A percentile compares a stretch with the other conserved stretches of the same genome.
Conservation (phyloP, 2,329 filamentous ascomycete genomes). For the Calonectria henricotiae region DNA sequence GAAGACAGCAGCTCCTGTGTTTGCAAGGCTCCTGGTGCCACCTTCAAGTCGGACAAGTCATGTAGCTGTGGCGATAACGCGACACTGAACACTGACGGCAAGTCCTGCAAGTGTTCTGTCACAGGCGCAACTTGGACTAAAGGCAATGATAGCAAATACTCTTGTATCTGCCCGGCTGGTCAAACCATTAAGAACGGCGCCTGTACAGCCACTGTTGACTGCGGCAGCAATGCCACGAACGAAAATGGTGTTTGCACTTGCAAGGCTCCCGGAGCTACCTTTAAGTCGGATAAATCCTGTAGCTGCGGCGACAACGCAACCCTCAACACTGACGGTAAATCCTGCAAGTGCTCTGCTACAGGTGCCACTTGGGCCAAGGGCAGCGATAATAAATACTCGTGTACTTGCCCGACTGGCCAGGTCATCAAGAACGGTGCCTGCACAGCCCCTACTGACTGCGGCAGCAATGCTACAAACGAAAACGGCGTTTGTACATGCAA, state of each 20-base stretch:
- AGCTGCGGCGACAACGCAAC: not conserved
- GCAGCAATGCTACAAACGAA: not conserved
- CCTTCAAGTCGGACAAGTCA: not conserved
- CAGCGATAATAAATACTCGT: not conserved
- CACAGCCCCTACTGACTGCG: not conserved
- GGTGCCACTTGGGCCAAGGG: not conserved
- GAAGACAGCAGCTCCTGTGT: not conserved
- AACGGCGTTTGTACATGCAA: not conserved
- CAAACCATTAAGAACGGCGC: not conserved
- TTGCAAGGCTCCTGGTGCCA: not conserved
- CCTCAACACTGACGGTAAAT: not conserved
- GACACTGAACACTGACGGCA: not conserved
- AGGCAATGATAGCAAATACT: not conserved
- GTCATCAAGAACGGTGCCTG: not conserved
- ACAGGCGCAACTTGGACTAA: not conserved
- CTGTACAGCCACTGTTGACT: not conserved
- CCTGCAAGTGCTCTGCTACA: not conserved
- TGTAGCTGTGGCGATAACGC: not conserved
- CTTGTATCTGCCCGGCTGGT: not conserved
- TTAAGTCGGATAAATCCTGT: not conserved
- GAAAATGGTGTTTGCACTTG: not conserved
- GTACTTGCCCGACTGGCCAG: not conserved
- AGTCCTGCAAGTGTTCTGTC: not conserved
- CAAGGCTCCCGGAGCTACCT: not conserved
- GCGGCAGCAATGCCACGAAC: not conserved